phyloP scores from a whole-genome alignment of 805 yeast genomes.

The Helenozyma baotianmanensis region DNA sequence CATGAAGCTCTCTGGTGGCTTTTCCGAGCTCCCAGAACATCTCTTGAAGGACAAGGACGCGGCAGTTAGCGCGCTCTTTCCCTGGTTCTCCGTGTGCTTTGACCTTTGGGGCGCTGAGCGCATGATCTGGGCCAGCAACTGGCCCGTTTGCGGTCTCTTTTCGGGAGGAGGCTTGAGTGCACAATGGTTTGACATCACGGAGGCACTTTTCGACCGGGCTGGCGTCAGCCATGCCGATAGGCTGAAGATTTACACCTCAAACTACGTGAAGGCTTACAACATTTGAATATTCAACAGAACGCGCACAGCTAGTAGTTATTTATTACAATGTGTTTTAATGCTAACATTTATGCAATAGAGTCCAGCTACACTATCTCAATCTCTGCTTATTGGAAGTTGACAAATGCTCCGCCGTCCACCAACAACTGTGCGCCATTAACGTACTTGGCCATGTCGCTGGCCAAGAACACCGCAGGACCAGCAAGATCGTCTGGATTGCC shows the following conservation, averaged over 20 bases:
- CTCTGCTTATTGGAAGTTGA: too few relatives aligned
- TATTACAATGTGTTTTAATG: too few relatives aligned
- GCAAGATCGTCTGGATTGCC: slow-evolving; percentile 36
- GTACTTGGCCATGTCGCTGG: slow-evolving; percentile 7
- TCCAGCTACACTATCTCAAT: too few relatives aligned
- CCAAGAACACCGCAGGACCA: slow-evolving; percentile 37
- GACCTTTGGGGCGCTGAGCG: slow-evolving; percentile 27
- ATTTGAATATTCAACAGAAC: too few relatives aligned
- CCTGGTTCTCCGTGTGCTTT: slow-evolving; percentile 28
- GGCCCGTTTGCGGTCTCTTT: slow-evolving; percentile 37
- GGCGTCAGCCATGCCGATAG: slow-evolving; percentile 8
- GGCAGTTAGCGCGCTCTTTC: slow-evolving; percentile 18
- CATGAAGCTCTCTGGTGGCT: slow-evolving; percentile 40
- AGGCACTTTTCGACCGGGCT: slow-evolving; percentile 14
- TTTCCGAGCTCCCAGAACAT: slow-evolving; percentile 28
- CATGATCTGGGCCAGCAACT: slow-evolving; percentile 41
- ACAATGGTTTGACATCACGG: slow-evolving; percentile 21
- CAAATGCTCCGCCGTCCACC: slow-evolving; percentile 21
- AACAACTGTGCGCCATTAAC: slow-evolving; percentile 8
- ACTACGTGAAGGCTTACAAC: slow-evolving; percentile 18
- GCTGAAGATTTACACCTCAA: slow-evolving; percentile 14
- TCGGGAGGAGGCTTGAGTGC: slow-evolving; percentile 10
- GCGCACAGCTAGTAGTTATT: too few relatives aligned
- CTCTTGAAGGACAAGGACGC: not conserved
- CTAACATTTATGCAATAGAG: too few relatives aligned